These are phyloP conservation scores for Rhynchosporium graminicola DNA, from an alignment of 2,329 filamentous ascomycete genomes.

Conservation along the genomic window DNA sequence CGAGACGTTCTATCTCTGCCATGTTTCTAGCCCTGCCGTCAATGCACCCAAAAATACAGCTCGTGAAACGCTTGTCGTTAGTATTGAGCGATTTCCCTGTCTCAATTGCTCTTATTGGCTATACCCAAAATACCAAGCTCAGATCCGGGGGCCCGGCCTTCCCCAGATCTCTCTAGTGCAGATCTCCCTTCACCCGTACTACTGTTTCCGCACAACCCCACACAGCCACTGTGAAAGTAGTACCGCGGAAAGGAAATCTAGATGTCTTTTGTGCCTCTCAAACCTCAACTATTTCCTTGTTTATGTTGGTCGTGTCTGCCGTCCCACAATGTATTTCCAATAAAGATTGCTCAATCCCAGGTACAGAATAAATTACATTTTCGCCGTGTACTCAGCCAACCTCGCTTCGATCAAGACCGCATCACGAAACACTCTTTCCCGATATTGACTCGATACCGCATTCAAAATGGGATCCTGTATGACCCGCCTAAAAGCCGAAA, in stretches of 20 bases:
- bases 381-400: constrained; percentile 4
- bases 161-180: constrained; percentile 10
- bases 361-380: neutral
- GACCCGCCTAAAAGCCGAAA: constrained; percentile 19
- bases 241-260: neutral
- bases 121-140: neutral
- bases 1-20: neutral
- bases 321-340: neutral
- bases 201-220: constrained; percentile 1
- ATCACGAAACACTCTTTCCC: neutral
- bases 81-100: neutral
- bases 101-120: neutral
- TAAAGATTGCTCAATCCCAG: neutral
- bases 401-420: neutral
- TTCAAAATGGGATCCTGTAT: constrained; percentile 21
- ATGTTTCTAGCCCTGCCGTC: neutral
- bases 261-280: neutral
- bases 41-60: neutral
- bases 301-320: no score
- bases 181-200: constrained; percentile 7
- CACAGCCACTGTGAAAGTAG: constrained; percentile 3
- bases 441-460: neutral
- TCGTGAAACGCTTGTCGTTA: constrained; percentile 5
- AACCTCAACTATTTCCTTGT: constrained; percentile 1
- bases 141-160: constrained; percentile 6